These are phyloP conservation scores for Metschnikowia colocasiae DNA, from an alignment of 805 yeast genomes.

Conservation along the genomic window DNA sequence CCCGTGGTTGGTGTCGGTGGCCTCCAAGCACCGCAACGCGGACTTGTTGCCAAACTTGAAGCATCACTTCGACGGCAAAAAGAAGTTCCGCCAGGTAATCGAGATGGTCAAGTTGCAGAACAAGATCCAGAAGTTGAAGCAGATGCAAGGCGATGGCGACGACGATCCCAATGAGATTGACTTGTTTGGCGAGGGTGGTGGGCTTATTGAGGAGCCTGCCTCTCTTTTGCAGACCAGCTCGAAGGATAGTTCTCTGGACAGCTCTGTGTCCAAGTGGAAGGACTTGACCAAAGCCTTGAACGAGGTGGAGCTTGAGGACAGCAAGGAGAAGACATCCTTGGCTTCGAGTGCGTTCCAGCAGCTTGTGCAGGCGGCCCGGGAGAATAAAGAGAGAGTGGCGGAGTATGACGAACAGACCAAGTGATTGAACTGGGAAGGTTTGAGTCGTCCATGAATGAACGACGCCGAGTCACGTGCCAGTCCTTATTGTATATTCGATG, in stretches of 20 bases:
- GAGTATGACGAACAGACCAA: constrained; percentile 10
- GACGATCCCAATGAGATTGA: constrained; percentile 48
- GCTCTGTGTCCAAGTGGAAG: constrained; percentile 29
- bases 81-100: constrained; percentile 79
- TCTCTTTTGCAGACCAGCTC: constrained; percentile 4
- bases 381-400: constrained; percentile 50
- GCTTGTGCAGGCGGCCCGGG: constrained; percentile 64
- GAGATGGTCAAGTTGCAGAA: constrained; percentile 80
- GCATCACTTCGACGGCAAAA: constrained; percentile 78
- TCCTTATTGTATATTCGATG: no score
- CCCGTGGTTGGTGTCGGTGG: constrained; percentile 63
- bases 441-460: not conserved
- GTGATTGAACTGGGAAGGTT: not conserved
- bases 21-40: constrained; percentile 43
- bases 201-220: constrained; percentile 11
- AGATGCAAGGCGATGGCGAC: constrained; percentile 51
- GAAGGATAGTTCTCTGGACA: constrained; percentile 1
- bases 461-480: not conserved
- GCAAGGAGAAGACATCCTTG: constrained; percentile 32
- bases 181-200: constrained; percentile 36
- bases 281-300: constrained; percentile 24
- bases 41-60: constrained; percentile 81
- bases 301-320: constrained; percentile 12
- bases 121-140: constrained; percentile 67
- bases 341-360: constrained; percentile 62